Base-by-base conservation (phyloP, 345 rosid genomes). In the Euclidium syriacum region DNA sequence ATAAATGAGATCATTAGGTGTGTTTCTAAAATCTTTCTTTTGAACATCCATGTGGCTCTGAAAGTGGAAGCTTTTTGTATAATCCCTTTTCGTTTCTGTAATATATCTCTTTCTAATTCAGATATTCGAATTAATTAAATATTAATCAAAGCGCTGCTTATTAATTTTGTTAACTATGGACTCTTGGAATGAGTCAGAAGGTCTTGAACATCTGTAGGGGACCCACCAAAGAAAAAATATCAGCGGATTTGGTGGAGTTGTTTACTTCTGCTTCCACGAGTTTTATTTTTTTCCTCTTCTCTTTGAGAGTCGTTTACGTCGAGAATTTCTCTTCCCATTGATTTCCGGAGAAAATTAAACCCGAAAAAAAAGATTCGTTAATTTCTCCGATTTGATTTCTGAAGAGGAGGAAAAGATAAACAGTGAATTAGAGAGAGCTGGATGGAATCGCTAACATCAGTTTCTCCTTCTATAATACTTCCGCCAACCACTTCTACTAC, bases 401-500 rank as follows among this genome's bases (percentile, higher is more conserved):
- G 4, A 38, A 24, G 20, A 14, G 18, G 14, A 16, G 53, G 53
- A 7, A 12, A 15, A 3, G 3, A 55, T 26, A 7, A 42, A 29
- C 39, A 11, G 33, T 22, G 36, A 23, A 7, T 16, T 17, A 23
- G 38, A 14, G 11, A 35, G 29, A 43, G 17, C 3, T 56, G 40
- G 15, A 91, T 89, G 98, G 96, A 92, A 59, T 74, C 95, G 6
- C 73, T 92, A 7, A 62, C 89, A 5, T 75, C 80, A 0, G 79
- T 81, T n/a, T 84, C 96, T n/a, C 85, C 92, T 6, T 83, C 96
- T 33, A 53, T 89, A 57, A 80, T 83, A 62, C 84, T 89, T n/a
- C 94, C 91, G 62, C 85, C 83, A 24, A 68, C 54, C 3, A 22
- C 82, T 38, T 63, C 62, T 12, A 4, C 79, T 60, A 27, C 81